Percentiles rank a stretch among this genome's conserved stretches.
Conservation (phyloP, 164 flowering plant species). For the Stephania japonica region DNA sequence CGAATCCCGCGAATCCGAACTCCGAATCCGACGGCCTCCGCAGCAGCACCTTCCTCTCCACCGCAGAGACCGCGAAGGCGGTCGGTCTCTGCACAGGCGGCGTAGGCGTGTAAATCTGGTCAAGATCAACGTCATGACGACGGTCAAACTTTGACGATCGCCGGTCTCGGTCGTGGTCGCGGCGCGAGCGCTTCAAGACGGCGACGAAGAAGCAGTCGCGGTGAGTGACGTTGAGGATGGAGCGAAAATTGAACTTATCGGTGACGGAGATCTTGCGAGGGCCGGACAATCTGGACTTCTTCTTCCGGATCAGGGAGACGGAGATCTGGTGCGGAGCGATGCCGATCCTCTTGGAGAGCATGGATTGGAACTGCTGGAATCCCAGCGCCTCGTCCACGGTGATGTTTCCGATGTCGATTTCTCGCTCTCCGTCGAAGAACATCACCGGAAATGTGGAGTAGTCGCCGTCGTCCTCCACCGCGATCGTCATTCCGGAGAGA, state of each 20-base stretch:
- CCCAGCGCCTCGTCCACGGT: slow-evolving; percentile 21
- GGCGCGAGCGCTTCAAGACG: slow-evolving; percentile 17
- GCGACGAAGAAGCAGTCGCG: slow-evolving; percentile 28
- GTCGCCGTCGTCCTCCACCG: slow-evolving; percentile 15
- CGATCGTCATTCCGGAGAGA: neutral
- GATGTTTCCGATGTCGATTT: slow-evolving; percentile 41
- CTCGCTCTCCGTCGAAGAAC: slow-evolving; percentile 56
- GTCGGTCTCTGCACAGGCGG: neutral
- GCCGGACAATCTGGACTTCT: slow-evolving; percentile 6
- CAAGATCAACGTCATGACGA: neutral
- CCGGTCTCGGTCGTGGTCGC: neutral
- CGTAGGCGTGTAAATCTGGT: slow-evolving; percentile 2
- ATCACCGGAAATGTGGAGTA: slow-evolving; percentile 34
- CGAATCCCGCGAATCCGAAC: neutral
- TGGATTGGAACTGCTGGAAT: slow-evolving; percentile 34
- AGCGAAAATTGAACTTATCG: slow-evolving; percentile 33
- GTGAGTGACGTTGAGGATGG: slow-evolving; percentile 17
- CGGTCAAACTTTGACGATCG: slow-evolving; percentile 6
- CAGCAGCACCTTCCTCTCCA: slow-evolving; percentile 21
- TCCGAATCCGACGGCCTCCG: slow-evolving; percentile 16
- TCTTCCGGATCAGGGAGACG: slow-evolving; percentile 27
- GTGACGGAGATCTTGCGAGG: slow-evolving; percentile 32
- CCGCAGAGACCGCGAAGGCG: slow-evolving; percentile 1
- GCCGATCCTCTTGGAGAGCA: slow-evolving; percentile 42
- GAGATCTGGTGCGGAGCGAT: slow-evolving; percentile 54